A percentile compares a stretch with the other conserved stretches of the same genome.
Evolutionary conservation across 768 basidiomycete genomes (phyloP).

Genomic region (Kwoniella bestiolae): DNA sequence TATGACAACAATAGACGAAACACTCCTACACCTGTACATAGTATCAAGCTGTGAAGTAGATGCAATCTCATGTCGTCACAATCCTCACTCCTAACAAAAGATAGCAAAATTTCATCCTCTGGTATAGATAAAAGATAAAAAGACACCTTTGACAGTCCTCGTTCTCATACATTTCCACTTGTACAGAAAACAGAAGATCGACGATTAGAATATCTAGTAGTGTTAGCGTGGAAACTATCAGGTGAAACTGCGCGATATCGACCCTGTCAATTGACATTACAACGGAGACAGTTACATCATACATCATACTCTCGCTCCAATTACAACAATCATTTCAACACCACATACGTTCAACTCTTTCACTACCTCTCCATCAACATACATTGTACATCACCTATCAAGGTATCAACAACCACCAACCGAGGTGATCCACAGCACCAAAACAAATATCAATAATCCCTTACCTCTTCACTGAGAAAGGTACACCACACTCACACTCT

Average conservation of each 20-base stretch:
- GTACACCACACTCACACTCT: conserved; percentile 4
- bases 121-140: background rate
- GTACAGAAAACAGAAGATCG: background rate
- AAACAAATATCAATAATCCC: no score
- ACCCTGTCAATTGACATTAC: background rate
- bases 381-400: background rate
- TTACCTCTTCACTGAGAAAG: no score
- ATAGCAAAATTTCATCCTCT: background rate
- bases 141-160: background rate
- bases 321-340: background rate
- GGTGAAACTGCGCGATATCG: background rate
- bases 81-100: background rate
- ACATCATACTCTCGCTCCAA: no score
- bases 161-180: no score
- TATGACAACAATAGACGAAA: background rate
- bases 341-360: background rate
- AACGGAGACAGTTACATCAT: background rate
- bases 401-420: background rate
- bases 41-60: background rate
- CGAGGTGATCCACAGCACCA: no score
- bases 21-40: background rate
- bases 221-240: no score
- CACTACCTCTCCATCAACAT: background rate
- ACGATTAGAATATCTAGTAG: background rate
- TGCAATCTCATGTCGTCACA: background rate